Base-by-base conservation (phyloP, 495 filamentous ascomycete genomes). In the Penicillium alfredii region DNA sequence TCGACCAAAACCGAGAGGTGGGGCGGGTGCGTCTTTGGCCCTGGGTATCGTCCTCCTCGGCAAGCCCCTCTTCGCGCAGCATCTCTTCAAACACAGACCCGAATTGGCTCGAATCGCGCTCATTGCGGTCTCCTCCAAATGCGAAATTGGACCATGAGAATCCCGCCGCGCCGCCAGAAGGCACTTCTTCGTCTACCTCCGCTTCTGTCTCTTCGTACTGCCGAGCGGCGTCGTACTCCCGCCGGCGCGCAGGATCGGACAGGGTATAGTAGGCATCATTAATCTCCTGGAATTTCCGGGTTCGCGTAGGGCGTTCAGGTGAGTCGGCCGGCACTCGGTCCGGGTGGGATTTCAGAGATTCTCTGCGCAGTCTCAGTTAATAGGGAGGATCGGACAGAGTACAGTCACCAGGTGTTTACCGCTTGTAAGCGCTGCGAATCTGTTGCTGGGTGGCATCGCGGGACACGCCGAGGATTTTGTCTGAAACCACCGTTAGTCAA, bases 231-330 rank as follows among this genome's bases (percentile, higher is more conserved):
- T 98, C 90, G 65, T 97, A 98, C 37, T 96, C 86, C 22, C 78
- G 75, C n/a, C 92, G 82, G 1, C 93, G 78, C 5, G 63, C 46
- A 3, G 80, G 51, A 55, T 98, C 88, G 0, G 82, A 88, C 25
- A 98, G 83, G 14, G 88, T 93, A 58, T 88, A 98, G 72, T 98
- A 98, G 51, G 92, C 92, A 60, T 97, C 92, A 68, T 95, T 98
- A 51, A 98, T 84, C 41, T 86, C 77, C 60, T 98, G 92, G 69
- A 98, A 98, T 58, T 83, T 82, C 47, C 81, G 80, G 5, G 92
- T 98, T 44, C 90, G 81, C 2, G 71, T 63, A n/a, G 77, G 51
- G 35, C 89, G 82, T 46, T 95, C 88, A 34, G 90, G 84, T 14
- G 87, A 87, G 61, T 88, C 81, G 49, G 76, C 65, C 25, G 89